These are phyloP conservation scores for Hyphopichia khmerensis DNA, from an alignment of 1,139 yeast genomes.

Conservation along the genomic window DNA sequence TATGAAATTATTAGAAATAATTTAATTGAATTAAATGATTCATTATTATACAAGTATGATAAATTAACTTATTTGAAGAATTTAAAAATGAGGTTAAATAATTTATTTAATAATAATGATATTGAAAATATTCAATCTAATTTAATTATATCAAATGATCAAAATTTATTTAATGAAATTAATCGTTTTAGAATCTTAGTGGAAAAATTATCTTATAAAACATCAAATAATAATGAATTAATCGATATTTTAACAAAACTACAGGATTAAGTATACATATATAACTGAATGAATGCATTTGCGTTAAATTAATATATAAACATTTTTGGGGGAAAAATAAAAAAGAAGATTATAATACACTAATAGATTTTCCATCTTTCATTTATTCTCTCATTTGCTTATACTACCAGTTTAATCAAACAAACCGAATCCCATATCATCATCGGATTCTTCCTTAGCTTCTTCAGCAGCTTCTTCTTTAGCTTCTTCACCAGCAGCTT, in stretches of 20 bases:
- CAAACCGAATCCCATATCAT: slow-evolving; percentile 89
- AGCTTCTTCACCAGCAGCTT: slow-evolving; percentile 39
- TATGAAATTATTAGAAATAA: slow-evolving; percentile 24
- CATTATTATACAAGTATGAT: slow-evolving; percentile 23
- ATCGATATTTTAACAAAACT: neutral
- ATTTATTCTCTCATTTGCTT: too few species aligned
- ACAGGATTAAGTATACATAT: neutral
- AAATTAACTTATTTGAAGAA: slow-evolving; percentile 26
- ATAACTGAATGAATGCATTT: slow-evolving; percentile 5
- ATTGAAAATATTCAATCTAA: slow-evolving; percentile 12
- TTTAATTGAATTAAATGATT: slow-evolving; percentile 16
- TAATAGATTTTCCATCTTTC: neutral
- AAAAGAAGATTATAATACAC: neutral
- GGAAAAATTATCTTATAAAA: slow-evolving; percentile 23
- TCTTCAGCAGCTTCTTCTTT: slow-evolving; percentile 39
- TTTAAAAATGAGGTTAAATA: slow-evolving; percentile 15
- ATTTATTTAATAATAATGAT: neutral
- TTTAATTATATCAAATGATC: slow-evolving; percentile 9
- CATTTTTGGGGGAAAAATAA: too few species aligned
- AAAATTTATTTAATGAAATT: slow-evolving; percentile 19
- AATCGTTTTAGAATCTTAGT: slow-evolving; percentile 31
- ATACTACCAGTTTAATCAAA: slow-evolving; percentile 65
- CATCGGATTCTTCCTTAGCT: slow-evolving; percentile 46
- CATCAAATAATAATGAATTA: slow-evolving; percentile 6
- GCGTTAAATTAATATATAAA: neutral